Evolutionary conservation across 139 green algal species (phyloP), one percentile per base, ranked within the genome.

Genomic region (Choricystis sp.): DNA sequence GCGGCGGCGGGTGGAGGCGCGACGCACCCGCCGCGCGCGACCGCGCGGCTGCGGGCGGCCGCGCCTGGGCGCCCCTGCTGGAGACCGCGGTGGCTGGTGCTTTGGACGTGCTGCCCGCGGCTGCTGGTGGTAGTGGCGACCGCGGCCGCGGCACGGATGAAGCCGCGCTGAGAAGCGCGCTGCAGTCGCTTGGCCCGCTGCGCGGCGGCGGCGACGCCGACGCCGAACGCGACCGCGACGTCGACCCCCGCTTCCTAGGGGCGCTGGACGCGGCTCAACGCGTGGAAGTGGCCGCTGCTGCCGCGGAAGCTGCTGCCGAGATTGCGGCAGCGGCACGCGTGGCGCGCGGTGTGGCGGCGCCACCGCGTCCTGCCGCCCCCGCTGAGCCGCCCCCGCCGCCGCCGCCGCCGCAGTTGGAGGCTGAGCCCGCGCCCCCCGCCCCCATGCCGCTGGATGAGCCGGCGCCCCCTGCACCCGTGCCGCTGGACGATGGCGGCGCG

Each of bases 401-500:
- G 23, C 5, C 59, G 16, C 25, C 57, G 23, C 27, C 49, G 30
- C 25, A 63, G 59, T 25, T 24, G 9, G 0, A 29, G 19, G 30
- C 19, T 59, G n/a, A 31, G 16, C 48, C 22, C 23, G 4, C 22
- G 29, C 30, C 29, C 29, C 14, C 56, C 49, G 20, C 64, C 56
- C 59, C 29, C 16, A 26, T 52, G 29, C 23, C 56, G 49, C 21
- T 60, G 29, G 31, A 29, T 22, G 26, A 56, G 2, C 30, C 52
- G 3, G 56, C 26, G 21, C 55, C 55, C 9, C 61, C 63, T 20
- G 67, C 64, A 19, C 64, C 68, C 3, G 26, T n/a, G 22, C 29
- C 40, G 40, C 9, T 16, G 40, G 40, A 9, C 40, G 40, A 52
- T 9, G 9, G 9, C 40, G 40, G 9, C 40, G 40, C 9, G 16